Conservation (phyloP, 2,329 filamentous ascomycete species). For the Penicillium sp. region DNA sequence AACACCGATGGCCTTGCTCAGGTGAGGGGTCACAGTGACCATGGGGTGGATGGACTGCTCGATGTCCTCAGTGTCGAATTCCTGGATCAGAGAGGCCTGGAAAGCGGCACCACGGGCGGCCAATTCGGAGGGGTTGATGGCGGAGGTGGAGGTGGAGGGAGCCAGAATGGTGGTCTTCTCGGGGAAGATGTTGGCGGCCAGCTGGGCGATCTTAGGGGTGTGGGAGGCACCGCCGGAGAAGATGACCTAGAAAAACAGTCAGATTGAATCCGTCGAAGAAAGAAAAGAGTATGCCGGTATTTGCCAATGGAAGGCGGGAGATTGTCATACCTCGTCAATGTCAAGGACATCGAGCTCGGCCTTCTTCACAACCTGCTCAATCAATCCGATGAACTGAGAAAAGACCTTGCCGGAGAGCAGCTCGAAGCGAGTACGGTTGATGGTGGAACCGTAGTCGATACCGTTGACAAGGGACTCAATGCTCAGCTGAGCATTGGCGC, state of each 20-base stretch:
- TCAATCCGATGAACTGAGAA: conserved; percentile 76
- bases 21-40: conserved; percentile 89
- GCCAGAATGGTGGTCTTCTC: conserved; percentile 71
- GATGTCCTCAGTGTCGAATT: conserved; percentile 90
- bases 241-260: conserved; percentile 55
- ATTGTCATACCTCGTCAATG: conserved; percentile 60
- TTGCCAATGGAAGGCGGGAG: background rate
- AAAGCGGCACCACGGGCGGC: conserved; percentile 85
- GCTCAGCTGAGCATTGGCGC: conserved; percentile 82
- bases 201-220: conserved; percentile 84
- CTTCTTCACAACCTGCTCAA: conserved; percentile 81
- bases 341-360: conserved; percentile 87
- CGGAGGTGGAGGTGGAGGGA: conserved; percentile 67
- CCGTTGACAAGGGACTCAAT: conserved; percentile 87
- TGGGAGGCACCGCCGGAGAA: conserved; percentile 87
- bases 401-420: conserved; percentile 81
- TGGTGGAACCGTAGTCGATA: conserved; percentile 81
- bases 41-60: conserved; percentile 93
- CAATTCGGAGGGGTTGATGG: conserved; percentile 92
- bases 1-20: conserved; percentile 81
- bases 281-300: too few relatives aligned
- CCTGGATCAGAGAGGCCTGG: conserved; percentile 87
- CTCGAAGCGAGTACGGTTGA: conserved; percentile 93
- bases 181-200: conserved; percentile 74
- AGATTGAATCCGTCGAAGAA: background rate